These are phyloP conservation scores for Echinochloa phyllopogon DNA, from an alignment of 176 grass and related monocot genomes.

Conservation along the genomic window DNA sequence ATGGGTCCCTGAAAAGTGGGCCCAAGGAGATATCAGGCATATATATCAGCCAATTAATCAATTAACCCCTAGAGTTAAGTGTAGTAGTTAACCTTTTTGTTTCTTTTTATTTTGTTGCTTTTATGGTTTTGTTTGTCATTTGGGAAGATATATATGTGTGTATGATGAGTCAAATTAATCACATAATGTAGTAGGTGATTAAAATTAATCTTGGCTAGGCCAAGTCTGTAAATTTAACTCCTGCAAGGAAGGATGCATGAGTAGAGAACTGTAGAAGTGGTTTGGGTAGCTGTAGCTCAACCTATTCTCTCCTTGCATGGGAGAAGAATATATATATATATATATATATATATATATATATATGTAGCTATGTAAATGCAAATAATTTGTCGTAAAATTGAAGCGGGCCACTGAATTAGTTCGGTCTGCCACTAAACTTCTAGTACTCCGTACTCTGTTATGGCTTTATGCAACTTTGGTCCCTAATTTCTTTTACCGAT, in stretches of 20 bases:
- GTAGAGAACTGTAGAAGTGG: neutral
- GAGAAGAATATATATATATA: neutral
- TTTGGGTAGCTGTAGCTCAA: neutral
- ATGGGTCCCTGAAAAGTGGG: neutral
- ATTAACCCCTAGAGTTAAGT: constrained; percentile 37
- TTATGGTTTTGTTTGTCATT: constrained; percentile 10
- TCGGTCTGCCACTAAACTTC: neutral
- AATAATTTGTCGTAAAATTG: neutral
- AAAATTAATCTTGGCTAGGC: constrained; percentile 17
- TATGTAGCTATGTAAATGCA: constrained; percentile 17
- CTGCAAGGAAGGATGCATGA: constrained; percentile 12
- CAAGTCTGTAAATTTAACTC: constrained; percentile 19
- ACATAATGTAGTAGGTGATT: neutral
- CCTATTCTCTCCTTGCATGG: neutral
- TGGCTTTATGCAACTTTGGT: neutral
- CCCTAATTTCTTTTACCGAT: neutral
- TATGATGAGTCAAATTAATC: constrained; percentile 33
- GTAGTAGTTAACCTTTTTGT: constrained; percentile 18
- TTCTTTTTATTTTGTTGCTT: neutral
- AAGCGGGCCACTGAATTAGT: neutral
- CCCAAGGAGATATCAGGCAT: neutral
- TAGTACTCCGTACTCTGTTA: no score
- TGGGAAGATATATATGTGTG: constrained; percentile 4
- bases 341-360: no score
- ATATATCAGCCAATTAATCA: constrained; percentile 19